These are phyloP conservation scores for Rubus parviflorus DNA, from an alignment of 306 rosid species.

Conservation along the genomic window DNA sequence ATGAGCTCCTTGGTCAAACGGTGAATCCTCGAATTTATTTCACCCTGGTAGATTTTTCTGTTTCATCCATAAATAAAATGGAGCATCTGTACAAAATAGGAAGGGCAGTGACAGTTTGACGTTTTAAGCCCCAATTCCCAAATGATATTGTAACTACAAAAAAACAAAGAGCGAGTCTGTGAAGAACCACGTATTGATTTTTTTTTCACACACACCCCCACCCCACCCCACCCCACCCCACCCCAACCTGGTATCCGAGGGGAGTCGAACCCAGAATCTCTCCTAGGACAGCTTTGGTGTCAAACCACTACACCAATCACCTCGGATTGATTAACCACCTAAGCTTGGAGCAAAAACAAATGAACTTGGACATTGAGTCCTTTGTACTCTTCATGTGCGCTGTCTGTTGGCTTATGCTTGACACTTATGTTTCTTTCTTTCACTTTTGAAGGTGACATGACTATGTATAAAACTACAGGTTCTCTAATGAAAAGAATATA, in stretches of 20 bases:
- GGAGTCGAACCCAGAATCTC: too few relatives aligned
- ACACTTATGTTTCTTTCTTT: background rate
- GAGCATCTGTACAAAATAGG: slow-evolving; percentile 12
- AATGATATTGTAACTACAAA: too few relatives aligned
- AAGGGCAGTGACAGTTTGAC: background rate
- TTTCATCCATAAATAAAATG: background rate
- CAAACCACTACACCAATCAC: too few relatives aligned
- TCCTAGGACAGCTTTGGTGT: too few relatives aligned
- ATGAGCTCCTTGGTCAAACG: slow-evolving; percentile 22
- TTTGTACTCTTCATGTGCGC: background rate
- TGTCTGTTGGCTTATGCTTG: background rate
- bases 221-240: too few relatives aligned
- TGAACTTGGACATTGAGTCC: background rate
- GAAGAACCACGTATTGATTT: too few relatives aligned
- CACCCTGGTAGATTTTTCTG: slow-evolving; percentile 1
- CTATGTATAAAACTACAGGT: background rate
- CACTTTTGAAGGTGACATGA: background rate
- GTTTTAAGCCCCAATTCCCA: too few relatives aligned
- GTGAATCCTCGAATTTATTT: slow-evolving; percentile 25
- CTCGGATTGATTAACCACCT: too few relatives aligned
- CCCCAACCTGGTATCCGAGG: too few relatives aligned
- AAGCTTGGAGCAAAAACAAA: background rate
- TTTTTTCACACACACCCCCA: too few relatives aligned
- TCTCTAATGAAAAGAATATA: background rate
- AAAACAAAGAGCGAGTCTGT: too few relatives aligned